Percentiles rank a stretch among this genome's conserved stretches.
Evolutionary conservation across 164 flowering plant species (phyloP).

Genomic region (grape (Vitis vinifera)): DNA sequence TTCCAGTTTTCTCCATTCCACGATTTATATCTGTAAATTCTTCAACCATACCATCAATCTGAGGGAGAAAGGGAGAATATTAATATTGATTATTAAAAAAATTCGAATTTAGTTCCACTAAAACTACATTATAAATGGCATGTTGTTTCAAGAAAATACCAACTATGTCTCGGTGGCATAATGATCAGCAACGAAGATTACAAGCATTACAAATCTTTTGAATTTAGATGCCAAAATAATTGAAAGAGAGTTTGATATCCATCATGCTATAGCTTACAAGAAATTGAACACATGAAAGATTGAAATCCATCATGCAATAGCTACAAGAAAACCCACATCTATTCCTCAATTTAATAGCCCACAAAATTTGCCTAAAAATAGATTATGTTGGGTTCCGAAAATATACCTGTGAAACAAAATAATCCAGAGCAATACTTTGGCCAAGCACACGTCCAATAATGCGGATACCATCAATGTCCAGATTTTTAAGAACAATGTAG

Average conservation of each 20-base stretch:
- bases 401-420: conserved; percentile 85
- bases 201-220: no score
- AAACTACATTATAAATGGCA: no score
- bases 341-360: background rate
- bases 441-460: conserved; percentile 85
- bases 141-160: background rate
- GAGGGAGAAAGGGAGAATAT: conserved; percentile 10
- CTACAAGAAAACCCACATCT: no score
- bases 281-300: no score
- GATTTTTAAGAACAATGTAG: conserved; percentile 61
- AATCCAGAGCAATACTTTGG: conserved; percentile 90
- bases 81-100: background rate
- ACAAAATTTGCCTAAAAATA: background rate
- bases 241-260: no score
- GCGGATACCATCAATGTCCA: conserved; percentile 78
- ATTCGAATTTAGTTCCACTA: background rate
- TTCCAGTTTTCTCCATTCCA: conserved; percentile 80
- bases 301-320: no score
- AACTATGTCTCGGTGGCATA: background rate
- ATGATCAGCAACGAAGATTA: background rate
- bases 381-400: background rate
- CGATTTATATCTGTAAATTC: conserved; percentile 86
- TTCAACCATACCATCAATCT: conserved; percentile 87
- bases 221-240: no score
- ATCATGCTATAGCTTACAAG: no score